Evolutionary conservation across 2,329 filamentous ascomycete genomes (phyloP).

Genomic region (Endocalyx cinctus): DNA sequence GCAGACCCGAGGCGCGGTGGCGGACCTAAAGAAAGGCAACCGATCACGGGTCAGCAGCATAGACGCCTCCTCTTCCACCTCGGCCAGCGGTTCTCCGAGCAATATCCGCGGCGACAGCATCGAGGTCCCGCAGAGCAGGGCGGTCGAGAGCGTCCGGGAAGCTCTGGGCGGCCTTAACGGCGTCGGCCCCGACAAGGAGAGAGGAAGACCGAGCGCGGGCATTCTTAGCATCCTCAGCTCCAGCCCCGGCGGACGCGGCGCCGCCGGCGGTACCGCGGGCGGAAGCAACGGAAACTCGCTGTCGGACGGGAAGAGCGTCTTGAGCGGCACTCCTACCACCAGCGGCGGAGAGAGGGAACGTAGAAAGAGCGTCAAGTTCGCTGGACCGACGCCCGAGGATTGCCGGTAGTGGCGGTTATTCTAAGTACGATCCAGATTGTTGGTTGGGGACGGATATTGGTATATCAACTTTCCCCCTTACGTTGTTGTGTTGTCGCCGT

Average conservation of each 20-base stretch:
- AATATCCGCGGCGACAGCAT: slow-evolving; percentile 44
- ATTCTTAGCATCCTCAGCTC: no score
- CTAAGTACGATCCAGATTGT: no score
- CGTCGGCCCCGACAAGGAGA: not conserved
- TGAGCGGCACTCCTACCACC: not conserved
- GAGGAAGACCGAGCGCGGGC: not conserved
- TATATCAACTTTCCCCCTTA: no score
- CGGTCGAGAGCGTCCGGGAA: slow-evolving; percentile 57
- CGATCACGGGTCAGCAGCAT: slow-evolving; percentile 10
- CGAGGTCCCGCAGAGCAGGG: slow-evolving; percentile 55
- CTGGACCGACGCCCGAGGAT: not conserved
- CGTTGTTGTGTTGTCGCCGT: no score
- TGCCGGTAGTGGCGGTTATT: not conserved
- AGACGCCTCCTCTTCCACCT: slow-evolving; percentile 8
- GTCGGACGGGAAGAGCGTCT: no score
- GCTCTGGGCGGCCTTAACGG: slow-evolving; percentile 30
- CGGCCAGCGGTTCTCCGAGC: slow-evolving; percentile 13
- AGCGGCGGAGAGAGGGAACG: not conserved
- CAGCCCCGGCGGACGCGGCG: not conserved
- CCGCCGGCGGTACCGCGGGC: no score
- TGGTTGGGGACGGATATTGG: no score
- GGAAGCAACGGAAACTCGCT: not conserved
- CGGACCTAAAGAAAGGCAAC: slow-evolving; percentile 11
- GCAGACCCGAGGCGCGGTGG: slow-evolving; percentile 25
- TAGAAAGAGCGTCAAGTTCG: slow-evolving; percentile 5